Evolutionary conservation across 495 filamentous ascomycete species (phyloP).

Genomic region (Sphaerosporella brunnea): DNA sequence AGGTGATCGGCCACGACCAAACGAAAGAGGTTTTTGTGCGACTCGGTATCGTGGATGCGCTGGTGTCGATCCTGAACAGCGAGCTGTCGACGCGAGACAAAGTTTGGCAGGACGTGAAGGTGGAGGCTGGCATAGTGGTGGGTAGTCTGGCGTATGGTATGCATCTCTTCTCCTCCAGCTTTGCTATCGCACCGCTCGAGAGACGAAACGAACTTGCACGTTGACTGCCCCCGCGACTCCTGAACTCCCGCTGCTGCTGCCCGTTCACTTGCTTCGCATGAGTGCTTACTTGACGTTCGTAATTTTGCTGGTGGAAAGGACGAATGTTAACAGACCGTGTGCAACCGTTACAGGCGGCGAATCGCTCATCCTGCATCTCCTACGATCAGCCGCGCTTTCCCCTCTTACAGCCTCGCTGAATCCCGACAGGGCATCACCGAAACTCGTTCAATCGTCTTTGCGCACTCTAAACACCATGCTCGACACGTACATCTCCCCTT

Average conservation of each 20-base stretch:
- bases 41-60: constrained; percentile 47
- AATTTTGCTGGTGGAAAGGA: neutral
- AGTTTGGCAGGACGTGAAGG: constrained; percentile 38
- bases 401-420: constrained; percentile 50
- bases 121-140: constrained; percentile 66
- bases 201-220: neutral
- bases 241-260: no score
- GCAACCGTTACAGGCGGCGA: constrained; percentile 46
- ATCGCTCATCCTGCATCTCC: constrained; percentile 55
- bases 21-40: constrained; percentile 62
- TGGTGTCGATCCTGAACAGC: constrained; percentile 42
- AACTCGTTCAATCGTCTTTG: constrained; percentile 53
- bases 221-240: neutral
- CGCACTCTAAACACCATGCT: constrained; percentile 55
- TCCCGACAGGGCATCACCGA: constrained; percentile 43
- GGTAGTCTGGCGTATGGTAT: constrained; percentile 73
- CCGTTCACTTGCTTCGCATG: neutral
- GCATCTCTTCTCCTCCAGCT: constrained; percentile 9
- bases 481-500: constrained; percentile 37
- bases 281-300: neutral
- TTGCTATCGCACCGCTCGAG: neutral
- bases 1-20: constrained; percentile 72
- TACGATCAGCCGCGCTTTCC: constrained; percentile 45
- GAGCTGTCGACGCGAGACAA: no score
- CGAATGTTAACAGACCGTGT: neutral